Conservation (phyloP, 208 protist species). For the Leishmania major region DNA sequence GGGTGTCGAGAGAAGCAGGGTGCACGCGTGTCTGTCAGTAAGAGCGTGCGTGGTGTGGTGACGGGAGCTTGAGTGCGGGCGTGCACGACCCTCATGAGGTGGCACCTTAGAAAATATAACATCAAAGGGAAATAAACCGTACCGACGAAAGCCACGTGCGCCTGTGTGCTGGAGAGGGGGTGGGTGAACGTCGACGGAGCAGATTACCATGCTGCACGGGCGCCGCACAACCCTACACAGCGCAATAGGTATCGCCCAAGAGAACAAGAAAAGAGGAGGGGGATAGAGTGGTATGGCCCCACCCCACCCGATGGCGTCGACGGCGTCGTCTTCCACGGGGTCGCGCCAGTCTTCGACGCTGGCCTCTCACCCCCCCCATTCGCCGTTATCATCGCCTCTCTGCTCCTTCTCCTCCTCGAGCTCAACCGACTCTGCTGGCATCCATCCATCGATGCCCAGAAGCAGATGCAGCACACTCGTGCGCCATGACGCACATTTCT, state of each 20-base stretch:
- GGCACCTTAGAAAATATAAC: too few relatives aligned
- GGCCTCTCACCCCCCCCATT: background rate
- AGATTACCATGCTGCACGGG: background rate
- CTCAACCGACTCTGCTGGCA: background rate
- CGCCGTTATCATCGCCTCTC: background rate
- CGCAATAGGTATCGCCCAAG: background rate
- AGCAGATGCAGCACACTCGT: background rate
- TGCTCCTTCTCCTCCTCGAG: background rate
- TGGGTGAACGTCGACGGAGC: background rate
- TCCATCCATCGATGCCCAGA: background rate
- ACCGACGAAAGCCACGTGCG: too few relatives aligned
- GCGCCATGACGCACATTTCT: background rate
- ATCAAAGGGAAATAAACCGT: too few relatives aligned
- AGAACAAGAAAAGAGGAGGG: background rate
- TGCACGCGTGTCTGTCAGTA: too few relatives aligned
- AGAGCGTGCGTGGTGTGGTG: too few relatives aligned
- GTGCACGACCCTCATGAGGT: too few relatives aligned
- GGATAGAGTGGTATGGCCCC: background rate
- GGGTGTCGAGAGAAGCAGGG: too few relatives aligned
- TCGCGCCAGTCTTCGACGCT: background rate
- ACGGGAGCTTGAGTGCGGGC: too few relatives aligned
- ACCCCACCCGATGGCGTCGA: background rate
- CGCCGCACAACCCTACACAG: background rate
- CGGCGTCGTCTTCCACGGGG: background rate
- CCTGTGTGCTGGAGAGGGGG: too few relatives aligned